A percentile compares a stretch with the other conserved stretches of the same genome.
Evolutionary conservation across 106 monocot species (phyloP).

Genomic region (Acorus calamus): DNA sequence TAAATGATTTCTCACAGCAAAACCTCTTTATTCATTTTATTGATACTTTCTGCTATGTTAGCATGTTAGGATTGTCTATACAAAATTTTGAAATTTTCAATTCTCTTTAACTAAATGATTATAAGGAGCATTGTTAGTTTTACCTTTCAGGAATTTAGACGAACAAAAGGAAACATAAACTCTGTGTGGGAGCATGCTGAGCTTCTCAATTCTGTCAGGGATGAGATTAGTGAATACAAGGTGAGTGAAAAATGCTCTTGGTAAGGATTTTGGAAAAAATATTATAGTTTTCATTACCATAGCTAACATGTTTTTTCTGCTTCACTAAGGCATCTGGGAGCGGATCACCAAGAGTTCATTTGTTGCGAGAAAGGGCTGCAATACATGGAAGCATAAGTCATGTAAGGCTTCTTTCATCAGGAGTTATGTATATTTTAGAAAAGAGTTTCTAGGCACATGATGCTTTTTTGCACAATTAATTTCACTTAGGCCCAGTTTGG

Average conservation of each 20-base stretch:
- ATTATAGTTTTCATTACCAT: no score
- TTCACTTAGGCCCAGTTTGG: no score
- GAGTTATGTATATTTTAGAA: background rate
- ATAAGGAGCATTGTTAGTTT: background rate
- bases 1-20: no score
- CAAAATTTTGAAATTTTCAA: no score
- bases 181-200: slow-evolving; percentile 89
- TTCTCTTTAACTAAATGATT: no score
- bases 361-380: slow-evolving; percentile 86
- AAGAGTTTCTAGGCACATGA: no score
- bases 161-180: slow-evolving; percentile 80
- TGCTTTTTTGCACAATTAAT: no score
- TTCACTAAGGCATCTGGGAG: slow-evolving; percentile 66
- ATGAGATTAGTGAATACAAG: slow-evolving; percentile 91
- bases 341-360: slow-evolving; percentile 55
- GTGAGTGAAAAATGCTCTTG: slow-evolving; percentile 22
- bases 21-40: no score
- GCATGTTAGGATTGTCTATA: no score
- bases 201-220: slow-evolving; percentile 87
- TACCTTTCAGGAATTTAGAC: slow-evolving; percentile 62
- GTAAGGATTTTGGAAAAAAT: no score
- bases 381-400: slow-evolving; percentile 91
- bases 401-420: slow-evolving; percentile 25
- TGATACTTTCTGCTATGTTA: no score
- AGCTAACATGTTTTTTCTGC: slow-evolving; percentile 1